Conservation (phyloP, 2,329 filamentous ascomycete species). For the Stagonosporopsis vannaccii region DNA sequence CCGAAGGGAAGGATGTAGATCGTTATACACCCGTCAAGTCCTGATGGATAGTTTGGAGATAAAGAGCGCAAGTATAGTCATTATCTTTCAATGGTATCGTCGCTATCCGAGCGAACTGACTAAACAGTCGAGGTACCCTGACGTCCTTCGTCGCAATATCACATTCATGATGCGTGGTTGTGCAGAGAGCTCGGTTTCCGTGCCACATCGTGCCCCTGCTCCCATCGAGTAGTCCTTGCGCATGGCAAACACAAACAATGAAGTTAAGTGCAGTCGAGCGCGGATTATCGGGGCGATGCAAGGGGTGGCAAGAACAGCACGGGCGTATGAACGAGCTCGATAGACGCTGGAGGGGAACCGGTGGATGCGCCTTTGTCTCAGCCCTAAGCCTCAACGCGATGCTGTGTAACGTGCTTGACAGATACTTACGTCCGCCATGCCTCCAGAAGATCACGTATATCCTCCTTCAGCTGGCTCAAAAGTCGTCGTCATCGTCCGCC, state of each 20-base stretch:
- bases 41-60: neutral
- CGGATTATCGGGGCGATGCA: neutral
- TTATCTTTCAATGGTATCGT: slow-evolving; percentile 17
- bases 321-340: neutral
- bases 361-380: neutral
- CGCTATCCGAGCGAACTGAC: neutral
- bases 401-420: neutral
- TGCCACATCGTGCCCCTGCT: neutral
- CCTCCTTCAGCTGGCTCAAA: slow-evolving; percentile 24
- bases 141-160: neutral
- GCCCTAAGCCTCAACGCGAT: neutral
- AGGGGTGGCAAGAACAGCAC: neutral
- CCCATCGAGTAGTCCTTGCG: neutral
- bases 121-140: neutral
- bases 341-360: neutral
- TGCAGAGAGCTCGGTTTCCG: neutral
- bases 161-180: neutral
- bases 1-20: neutral
- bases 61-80: neutral
- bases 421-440: neutral
- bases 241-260: neutral
- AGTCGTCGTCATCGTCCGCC: slow-evolving; percentile 48
- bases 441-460: neutral
- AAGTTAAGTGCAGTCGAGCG: neutral
- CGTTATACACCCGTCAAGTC: neutral